Conservation (phyloP, 2,329 filamentous ascomycete genomes). For the Fusarium sp. region DNA sequence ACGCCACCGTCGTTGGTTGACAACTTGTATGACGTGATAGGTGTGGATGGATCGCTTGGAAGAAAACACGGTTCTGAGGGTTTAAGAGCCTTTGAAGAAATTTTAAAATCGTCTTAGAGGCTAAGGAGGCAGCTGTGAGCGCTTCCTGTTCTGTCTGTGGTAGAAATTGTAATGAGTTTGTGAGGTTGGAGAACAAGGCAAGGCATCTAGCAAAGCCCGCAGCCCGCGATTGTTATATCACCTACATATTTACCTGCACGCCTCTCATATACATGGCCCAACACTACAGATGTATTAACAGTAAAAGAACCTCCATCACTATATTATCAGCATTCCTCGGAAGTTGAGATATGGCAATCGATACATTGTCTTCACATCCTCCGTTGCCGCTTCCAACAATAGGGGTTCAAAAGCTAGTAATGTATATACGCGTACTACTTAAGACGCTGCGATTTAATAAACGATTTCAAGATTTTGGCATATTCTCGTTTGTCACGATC, state of each 20-base stretch:
- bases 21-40: neutral
- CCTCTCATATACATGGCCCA: neutral
- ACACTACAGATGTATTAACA: neutral
- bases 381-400: neutral
- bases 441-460: rapidly evolving
- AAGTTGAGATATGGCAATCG: neutral
- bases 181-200: neutral
- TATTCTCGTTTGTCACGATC: neutral
- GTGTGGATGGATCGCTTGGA: neutral
- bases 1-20: neutral
- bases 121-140: too few relatives aligned
- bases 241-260: neutral
- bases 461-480: neutral
- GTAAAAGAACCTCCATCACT: neutral
- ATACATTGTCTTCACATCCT: neutral
- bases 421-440: neutral
- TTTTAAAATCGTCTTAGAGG: too few relatives aligned
- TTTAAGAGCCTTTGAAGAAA: too few relatives aligned
- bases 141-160: too few relatives aligned
- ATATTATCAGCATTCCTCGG: neutral
- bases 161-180: neutral
- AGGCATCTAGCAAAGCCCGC: neutral
- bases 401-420: neutral
- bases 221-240: too few relatives aligned
- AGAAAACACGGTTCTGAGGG: too few relatives aligned